Base-by-base conservation (phyloP, 139 green algal species). In the Asterochloris sp. region DNA sequence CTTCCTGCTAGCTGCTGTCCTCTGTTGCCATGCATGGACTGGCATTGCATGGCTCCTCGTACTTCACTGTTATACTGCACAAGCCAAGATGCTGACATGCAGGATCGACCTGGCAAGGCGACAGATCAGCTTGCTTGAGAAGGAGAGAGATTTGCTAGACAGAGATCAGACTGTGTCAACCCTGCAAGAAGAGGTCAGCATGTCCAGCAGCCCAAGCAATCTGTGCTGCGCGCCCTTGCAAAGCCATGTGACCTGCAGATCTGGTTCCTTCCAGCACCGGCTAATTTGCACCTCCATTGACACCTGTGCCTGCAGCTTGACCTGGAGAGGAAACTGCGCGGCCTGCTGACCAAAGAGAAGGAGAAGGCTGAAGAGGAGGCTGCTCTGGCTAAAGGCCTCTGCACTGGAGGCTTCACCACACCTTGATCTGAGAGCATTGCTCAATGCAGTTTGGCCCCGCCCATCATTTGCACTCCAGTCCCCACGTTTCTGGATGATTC, bases 281-380 rank as follows among this genome's bases (percentile, higher is more conserved):
- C 38, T 6, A 54, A 54, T 2, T 54, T 54, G 38, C 38, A 54
- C 2, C 4, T 54, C 38, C 2, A 54, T 54, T 54, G 15, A 71
- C 28, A 16, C 71, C 23, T 77, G 71, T 77, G 24, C 63, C 11
- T 78, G 83, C 91, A 96, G 92, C 84, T 97, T 71, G 94, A 97
- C 54, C 81, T 97, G 74, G 94, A 98, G 85, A 84, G 91, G 15
- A 96, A 97, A 86, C 82, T 98, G 83, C 86, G 94, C 0, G 89
- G 89, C 6, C 88, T 98, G 86, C 87, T 98, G 62, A 96, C 89
- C 23, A 95, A 95, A 69, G 93, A 97, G 69, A 97, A 97, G 88
- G 91, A 97, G 78, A 92, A 94, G 69, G 94, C 94, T 15, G 94
- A 97, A 86, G 94, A 98, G 85, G 90, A 97, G 83, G 94, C 92